Evolutionary conservation across 257 asterid genomes (phyloP), one percentile per base, ranked within the genome.

Genomic region (Nemophila menziesii): DNA sequence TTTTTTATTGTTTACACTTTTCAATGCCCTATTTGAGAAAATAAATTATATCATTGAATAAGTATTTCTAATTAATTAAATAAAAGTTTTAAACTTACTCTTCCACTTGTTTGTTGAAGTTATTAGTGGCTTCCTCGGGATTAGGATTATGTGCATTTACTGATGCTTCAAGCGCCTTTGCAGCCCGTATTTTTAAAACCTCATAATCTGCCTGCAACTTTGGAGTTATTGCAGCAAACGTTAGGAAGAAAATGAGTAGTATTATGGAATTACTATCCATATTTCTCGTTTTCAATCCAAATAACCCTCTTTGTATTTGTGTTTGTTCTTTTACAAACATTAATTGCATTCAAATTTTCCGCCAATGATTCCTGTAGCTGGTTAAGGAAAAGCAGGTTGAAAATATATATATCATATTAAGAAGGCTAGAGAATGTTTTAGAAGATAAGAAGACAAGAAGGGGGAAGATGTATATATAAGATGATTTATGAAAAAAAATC

Each of bases 61-160:
- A 26, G 5, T 4, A 26, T 24, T 24, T 4, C 33, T 24, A 24
- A 4, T 24, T 4, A 29, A 7, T 2, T 7, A 13, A 23, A 18
- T 0, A 16, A 5, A 21, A 16, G 4, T 11, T 10, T 3, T 3
- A 14, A 7, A 56, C 78, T 64, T 54, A 84, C 95, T 70, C 82
- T 42, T 61, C 75, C 43, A 80, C 82, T 75, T 80, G 80, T 39
- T 58, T 23, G 19, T 55, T 72, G 53, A 84, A 71, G 18, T 48
- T 62, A 14, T 62, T 57, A 4, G 87, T 64, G 36, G 73, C 46
- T 1, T 55, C 56, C 51, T 70, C 84, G 11, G 93, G 95, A 23
- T 84, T 46, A 21, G 78, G 78, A 52, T 68, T 48, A 20, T 61
- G 78, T 16, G 90, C 79, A 29, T 57, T 38, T 50, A 64, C 22